These are phyloP conservation scores for Boletus barrowsii DNA, from an alignment of 768 basidiomycete genomes.

Conservation along the genomic window DNA sequence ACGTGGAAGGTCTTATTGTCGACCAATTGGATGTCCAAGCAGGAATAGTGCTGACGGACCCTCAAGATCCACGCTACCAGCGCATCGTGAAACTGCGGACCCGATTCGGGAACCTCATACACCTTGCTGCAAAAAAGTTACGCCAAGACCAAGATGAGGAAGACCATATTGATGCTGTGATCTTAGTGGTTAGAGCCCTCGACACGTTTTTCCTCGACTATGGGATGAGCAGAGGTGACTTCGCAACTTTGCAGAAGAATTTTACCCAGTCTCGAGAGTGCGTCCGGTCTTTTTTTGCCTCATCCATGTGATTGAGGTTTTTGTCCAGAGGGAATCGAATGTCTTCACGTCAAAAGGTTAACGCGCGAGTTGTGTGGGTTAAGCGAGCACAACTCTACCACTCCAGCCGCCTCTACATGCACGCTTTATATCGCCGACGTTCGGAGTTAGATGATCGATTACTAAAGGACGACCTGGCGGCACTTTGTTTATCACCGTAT, in stretches of 20 bases:
- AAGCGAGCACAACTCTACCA: slow-evolving; percentile 81
- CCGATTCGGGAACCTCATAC: slow-evolving; percentile 66
- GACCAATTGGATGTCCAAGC: slow-evolving; percentile 64
- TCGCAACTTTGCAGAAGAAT: slow-evolving; percentile 57
- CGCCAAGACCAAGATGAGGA: slow-evolving; percentile 62
- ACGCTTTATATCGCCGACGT: slow-evolving; percentile 69
- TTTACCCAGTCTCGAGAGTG: slow-evolving; percentile 32
- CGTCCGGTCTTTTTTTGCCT: slow-evolving; percentile 1
- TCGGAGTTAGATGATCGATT: slow-evolving; percentile 72
- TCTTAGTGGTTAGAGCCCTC: slow-evolving; percentile 67
- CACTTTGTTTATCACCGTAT: slow-evolving; percentile 77
- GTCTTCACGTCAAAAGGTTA: slow-evolving; percentile 71
- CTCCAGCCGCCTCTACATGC: slow-evolving; percentile 71
- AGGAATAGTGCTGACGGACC: slow-evolving; percentile 72
- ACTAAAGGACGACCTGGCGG: slow-evolving; percentile 58
- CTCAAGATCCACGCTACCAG: slow-evolving; percentile 72
- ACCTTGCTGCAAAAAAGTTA: slow-evolving; percentile 63
- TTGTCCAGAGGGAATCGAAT: slow-evolving; percentile 55
- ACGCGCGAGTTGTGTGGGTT: slow-evolving; percentile 68
- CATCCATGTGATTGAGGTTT: not conserved
- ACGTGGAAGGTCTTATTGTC: slow-evolving; percentile 69
- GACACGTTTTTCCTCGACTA: slow-evolving; percentile 75
- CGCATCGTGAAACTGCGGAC: slow-evolving; percentile 52
- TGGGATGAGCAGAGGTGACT: slow-evolving; percentile 57
- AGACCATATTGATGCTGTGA: slow-evolving; percentile 85